Conservation (phyloP, 805 yeast species). For the Alloascoidea africana region DNA sequence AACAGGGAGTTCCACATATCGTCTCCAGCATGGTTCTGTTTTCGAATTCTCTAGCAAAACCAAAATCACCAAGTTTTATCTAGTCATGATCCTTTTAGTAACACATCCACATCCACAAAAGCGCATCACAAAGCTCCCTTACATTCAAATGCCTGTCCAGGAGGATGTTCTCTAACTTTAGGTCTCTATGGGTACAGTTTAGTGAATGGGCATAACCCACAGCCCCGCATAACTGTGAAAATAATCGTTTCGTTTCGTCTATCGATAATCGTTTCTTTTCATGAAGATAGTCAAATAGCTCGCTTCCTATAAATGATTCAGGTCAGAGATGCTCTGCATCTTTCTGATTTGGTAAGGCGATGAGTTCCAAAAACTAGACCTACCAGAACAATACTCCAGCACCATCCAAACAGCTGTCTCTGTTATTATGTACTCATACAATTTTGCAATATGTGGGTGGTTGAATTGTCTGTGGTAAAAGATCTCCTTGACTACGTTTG, state of each 20-base stretch:
- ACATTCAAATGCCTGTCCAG: slow-evolving; percentile 70
- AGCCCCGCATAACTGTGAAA: slow-evolving; percentile 41
- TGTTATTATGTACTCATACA: slow-evolving; percentile 76
- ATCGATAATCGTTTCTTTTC: slow-evolving; percentile 31
- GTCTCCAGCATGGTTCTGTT: slow-evolving; percentile 51
- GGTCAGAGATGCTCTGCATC: too few species aligned
- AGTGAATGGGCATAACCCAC: slow-evolving; percentile 62
- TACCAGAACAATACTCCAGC: slow-evolving; percentile 75
- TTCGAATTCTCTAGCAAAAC: slow-evolving; percentile 72
- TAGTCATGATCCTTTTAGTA: slow-evolving; percentile 37
- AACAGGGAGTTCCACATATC: slow-evolving; percentile 86
- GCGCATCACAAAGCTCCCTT: slow-evolving; percentile 22
- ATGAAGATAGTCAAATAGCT: slow-evolving; percentile 22
- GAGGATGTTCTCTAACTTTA: slow-evolving; percentile 59
- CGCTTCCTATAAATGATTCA: background rate
- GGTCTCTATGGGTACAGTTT: slow-evolving; percentile 73
- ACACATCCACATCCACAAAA: slow-evolving; percentile 19
- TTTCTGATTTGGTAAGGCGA: too few species aligned
- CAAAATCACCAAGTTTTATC: slow-evolving; percentile 83
- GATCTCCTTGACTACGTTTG: slow-evolving; percentile 80
- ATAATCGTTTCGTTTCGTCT: slow-evolving; percentile 28
- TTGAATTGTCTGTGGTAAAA: slow-evolving; percentile 74
- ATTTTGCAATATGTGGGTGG: slow-evolving; percentile 70
- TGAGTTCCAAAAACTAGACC: background rate
- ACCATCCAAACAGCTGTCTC: slow-evolving; percentile 77